These are phyloP conservation scores for Sphagnum contortum DNA, from an alignment of 225 moss, liverwort and hornwort genomes.

Conservation along the genomic window DNA sequence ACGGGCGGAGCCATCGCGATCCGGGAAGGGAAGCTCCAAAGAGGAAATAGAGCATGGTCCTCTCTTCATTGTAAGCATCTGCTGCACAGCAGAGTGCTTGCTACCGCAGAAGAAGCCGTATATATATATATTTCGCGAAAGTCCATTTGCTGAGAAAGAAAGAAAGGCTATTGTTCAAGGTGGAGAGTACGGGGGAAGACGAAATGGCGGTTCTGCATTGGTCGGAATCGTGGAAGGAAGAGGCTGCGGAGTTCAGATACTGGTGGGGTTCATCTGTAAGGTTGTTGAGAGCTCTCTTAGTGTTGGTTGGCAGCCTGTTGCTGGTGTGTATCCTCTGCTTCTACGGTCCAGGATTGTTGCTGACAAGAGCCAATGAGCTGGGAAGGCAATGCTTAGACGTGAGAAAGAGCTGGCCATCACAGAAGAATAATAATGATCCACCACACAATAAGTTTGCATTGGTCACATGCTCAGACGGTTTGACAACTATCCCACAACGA, in stretches of 20 bases:
- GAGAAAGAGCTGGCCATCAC: conserved; percentile 23
- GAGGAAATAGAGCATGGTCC: too few species aligned
- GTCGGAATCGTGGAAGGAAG: conserved; percentile 56
- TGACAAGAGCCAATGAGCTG: conserved; percentile 77
- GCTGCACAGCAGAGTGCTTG: too few species aligned
- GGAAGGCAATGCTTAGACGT: conserved; percentile 60
- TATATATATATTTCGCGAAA: too few species aligned
- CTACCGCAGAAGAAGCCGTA: too few species aligned
- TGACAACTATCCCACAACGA: conserved; percentile 78
- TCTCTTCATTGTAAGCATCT: too few species aligned
- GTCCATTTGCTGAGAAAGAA: too few species aligned
- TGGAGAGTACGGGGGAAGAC: too few species aligned
- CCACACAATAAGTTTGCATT: conserved; percentile 70
- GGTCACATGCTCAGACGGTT: conserved; percentile 97
- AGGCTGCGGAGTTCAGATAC: conserved; percentile 46
- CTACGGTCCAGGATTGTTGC: conserved; percentile 61
- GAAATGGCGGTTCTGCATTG: conserved; percentile 15
- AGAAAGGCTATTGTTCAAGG: too few species aligned
- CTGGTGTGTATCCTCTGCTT: conserved; percentile 33
- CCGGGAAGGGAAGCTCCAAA: too few species aligned
- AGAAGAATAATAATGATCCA: conserved; percentile 5
- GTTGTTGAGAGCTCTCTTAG: conserved; percentile 40
- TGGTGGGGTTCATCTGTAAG: conserved; percentile 56
- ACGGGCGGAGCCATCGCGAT: too few species aligned
- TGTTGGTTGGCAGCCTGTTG: conserved; percentile 33